Conservation (phyloP, 2,329 filamentous ascomycete species). For the Macrophomina phaseolina region DNA sequence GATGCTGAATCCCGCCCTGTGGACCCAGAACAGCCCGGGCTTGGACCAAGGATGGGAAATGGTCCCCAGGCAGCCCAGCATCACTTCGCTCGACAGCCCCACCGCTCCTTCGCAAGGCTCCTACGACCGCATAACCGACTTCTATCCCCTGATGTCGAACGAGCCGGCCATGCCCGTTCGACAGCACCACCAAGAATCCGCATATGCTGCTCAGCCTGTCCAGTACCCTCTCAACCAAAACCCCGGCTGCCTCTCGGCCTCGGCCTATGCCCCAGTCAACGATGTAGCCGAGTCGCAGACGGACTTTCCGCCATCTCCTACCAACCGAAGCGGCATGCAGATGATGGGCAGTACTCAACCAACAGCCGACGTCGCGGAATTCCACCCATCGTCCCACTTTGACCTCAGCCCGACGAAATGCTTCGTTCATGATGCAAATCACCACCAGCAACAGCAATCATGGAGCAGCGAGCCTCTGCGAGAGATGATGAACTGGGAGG, state of each 20-base stretch:
- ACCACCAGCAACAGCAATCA: slow-evolving; percentile 15
- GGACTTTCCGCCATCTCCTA: slow-evolving; percentile 18
- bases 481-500: slow-evolving; percentile 22
- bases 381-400: slow-evolving; percentile 9
- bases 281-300: neutral
- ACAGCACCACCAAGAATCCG: slow-evolving; percentile 10
- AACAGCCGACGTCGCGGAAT: slow-evolving; percentile 1
- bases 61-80: slow-evolving; percentile 22
- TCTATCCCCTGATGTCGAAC: slow-evolving; percentile 5
- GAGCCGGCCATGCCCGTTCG: slow-evolving; percentile 11
- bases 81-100: slow-evolving; percentile 25
- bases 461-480: slow-evolving; percentile 21
- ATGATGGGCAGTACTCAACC: slow-evolving; percentile 6
- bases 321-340: slow-evolving; percentile 12
- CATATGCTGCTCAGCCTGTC: neutral
- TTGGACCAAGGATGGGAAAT: slow-evolving; percentile 27
- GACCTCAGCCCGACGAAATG: slow-evolving; percentile 12
- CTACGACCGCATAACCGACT: slow-evolving; percentile 19
- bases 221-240: slow-evolving; percentile 12
- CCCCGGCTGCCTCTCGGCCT: neutral
- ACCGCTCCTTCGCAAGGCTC: slow-evolving; percentile 19
- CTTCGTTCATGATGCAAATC: slow-evolving; percentile 4
- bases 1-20: slow-evolving; percentile 18
- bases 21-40: slow-evolving; percentile 23
- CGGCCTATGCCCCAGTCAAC: slow-evolving; percentile 4